Percentiles rank a stretch among this genome's conserved stretches.
phyloP scores from a whole-genome alignment of 805 yeast species.

The Saccharomyces cerevisiae region DNA sequence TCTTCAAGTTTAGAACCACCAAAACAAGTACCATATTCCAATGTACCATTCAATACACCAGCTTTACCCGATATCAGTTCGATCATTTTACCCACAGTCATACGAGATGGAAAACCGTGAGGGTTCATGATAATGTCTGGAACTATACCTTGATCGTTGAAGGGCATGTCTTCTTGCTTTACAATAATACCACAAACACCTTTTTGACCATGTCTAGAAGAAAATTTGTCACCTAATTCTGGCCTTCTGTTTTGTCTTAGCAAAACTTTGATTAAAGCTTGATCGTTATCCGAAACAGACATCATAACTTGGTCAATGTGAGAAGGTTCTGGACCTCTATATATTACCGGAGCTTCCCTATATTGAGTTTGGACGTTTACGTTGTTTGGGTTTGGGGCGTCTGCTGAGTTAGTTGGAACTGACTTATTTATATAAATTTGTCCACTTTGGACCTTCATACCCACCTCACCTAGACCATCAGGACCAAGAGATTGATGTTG shows the following conservation, averaged over 20 bases:
- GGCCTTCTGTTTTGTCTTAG: constrained; percentile 95
- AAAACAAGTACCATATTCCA: constrained; percentile 96
- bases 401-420: constrained; percentile 76
- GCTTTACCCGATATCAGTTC: constrained; percentile 96
- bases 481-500: constrained; percentile 84
- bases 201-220: constrained; percentile 96
- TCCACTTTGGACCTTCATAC: constrained; percentile 81
- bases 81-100: constrained; percentile 98
- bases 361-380: constrained; percentile 41
- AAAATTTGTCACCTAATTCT: constrained; percentile 93
- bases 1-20: constrained; percentile 96
- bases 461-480: constrained; percentile 96
- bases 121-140: constrained; percentile 99
- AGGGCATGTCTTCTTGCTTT: constrained; percentile 93
- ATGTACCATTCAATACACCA: constrained; percentile 83
- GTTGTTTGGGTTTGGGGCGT: constrained; percentile 22
- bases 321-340: constrained; percentile 92
- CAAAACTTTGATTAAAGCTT: constrained; percentile 84
- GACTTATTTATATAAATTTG: constrained; percentile 90
- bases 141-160: constrained; percentile 80
- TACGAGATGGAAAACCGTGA: constrained; percentile 99
- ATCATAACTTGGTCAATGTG: constrained; percentile 96
- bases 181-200: constrained; percentile 99
- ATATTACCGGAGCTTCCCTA: constrained; percentile 84
- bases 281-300: constrained; percentile 92